Percentiles rank a stretch among this genome's conserved stretches.
Evolutionary conservation across 371 early-diverging fungal genomes (phyloP).

Genomic region (Dinochytrium kinnereticum): DNA sequence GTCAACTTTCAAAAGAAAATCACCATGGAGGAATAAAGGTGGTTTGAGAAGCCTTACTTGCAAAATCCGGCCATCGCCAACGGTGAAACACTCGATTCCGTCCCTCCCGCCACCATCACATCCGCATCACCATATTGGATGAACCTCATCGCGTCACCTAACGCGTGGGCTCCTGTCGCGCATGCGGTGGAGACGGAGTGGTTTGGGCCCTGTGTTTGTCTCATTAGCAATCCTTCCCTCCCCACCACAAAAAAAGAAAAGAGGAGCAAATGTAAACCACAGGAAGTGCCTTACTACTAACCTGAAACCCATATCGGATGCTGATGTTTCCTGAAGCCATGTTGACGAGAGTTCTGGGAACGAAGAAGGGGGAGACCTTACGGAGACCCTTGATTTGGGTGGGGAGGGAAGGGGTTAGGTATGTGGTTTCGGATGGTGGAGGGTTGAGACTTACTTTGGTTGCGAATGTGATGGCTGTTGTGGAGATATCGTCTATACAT

Average conservation of each 20-base stretch:
- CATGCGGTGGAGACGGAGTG: slow-evolving; percentile 93
- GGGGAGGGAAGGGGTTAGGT: no score
- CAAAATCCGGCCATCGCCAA: slow-evolving; percentile 90
- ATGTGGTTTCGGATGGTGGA: no score
- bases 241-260: no score
- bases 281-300: slow-evolving; percentile 37
- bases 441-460: slow-evolving; percentile 52
- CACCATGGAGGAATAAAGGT: background rate
- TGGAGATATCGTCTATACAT: slow-evolving; percentile 81
- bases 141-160: slow-evolving; percentile 92
- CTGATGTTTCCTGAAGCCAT: slow-evolving; percentile 94
- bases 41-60: slow-evolving; percentile 57
- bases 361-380: slow-evolving; percentile 88
- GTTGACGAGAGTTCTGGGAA: slow-evolving; percentile 88
- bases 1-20: no score
- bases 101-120: slow-evolving; percentile 96
- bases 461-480: slow-evolving; percentile 60
- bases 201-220: slow-evolving; percentile 80
- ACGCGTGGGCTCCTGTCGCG: slow-evolving; percentile 92
- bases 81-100: slow-evolving; percentile 86
- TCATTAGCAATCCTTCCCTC: background rate
- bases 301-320: slow-evolving; percentile 83
- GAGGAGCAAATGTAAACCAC: no score
- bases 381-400: slow-evolving; percentile 64
- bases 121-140: slow-evolving; percentile 92